Percentiles rank a stretch among this genome's conserved stretches.
phyloP scores from a whole-genome alignment of 495 filamentous ascomycete genomes.

The Antarctomyces pellizariae region DNA sequence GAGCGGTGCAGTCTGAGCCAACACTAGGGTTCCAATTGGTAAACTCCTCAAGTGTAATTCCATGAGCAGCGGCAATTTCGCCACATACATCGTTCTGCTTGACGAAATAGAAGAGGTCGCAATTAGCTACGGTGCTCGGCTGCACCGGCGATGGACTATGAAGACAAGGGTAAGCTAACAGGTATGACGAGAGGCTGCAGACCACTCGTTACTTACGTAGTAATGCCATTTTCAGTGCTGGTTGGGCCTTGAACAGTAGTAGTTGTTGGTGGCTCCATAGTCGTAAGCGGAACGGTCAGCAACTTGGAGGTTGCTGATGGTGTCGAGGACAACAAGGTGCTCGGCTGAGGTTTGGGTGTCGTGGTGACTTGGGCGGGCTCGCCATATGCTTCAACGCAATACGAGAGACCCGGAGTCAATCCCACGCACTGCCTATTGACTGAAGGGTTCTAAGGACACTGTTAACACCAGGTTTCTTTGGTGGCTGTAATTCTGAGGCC shows the following conservation, averaged over 20 bases:
- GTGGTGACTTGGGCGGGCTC: conserved; percentile 1
- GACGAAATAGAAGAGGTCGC: conserved; percentile 21
- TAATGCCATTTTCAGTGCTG: conserved; percentile 9
- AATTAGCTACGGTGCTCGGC: conserved; percentile 19
- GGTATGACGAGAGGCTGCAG: no score
- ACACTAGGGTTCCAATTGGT: conserved; percentile 15
- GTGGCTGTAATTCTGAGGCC: no score
- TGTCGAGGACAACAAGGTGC: no score
- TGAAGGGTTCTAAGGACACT: no score
- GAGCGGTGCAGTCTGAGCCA: conserved; percentile 5
- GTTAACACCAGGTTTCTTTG: no score
- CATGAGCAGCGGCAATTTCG: conserved; percentile 13
- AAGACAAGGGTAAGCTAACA: no score
- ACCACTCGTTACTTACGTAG: no score
- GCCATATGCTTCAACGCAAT: conserved; percentile 3
- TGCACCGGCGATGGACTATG: conserved; percentile 17
- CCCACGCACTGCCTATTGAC: no score
- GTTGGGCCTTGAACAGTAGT: conserved; percentile 1
- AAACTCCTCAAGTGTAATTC: conserved; percentile 14
- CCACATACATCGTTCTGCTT: conserved; percentile 19
- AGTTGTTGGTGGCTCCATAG: no score
- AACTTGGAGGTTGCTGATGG: no score
- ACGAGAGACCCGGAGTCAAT: conserved; percentile 1
- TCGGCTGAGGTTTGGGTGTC: no score
- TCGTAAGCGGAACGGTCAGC: no score